Evolutionary conservation across 73 alveolate species (phyloP).

Genomic region (Durusdinium trenchii): DNA sequence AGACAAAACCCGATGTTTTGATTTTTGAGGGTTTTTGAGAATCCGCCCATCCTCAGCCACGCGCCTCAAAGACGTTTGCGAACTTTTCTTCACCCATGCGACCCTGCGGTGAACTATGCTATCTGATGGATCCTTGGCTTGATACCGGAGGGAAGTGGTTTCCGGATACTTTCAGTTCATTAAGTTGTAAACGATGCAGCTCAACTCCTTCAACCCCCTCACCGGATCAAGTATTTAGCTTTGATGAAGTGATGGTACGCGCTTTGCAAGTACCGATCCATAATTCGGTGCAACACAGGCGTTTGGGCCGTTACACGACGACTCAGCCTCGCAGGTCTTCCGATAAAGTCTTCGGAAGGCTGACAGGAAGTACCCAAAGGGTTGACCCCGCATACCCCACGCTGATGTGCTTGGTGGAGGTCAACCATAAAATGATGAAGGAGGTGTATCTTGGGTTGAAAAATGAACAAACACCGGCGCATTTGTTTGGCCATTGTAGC

Average conservation of each 20-base stretch:
- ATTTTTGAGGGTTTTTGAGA: background rate
- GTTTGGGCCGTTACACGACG: background rate
- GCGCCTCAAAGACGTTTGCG: background rate
- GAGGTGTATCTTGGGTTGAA: conserved; percentile 1
- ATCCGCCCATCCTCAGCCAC: background rate
- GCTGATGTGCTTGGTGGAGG: background rate
- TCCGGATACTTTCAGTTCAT: background rate
- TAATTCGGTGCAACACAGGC: background rate
- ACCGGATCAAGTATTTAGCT: background rate
- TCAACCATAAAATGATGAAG: conserved; percentile 21
- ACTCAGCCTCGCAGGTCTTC: background rate
- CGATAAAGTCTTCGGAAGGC: conserved; percentile 1
- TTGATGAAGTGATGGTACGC: background rate
- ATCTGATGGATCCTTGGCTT: background rate
- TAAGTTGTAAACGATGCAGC: background rate
- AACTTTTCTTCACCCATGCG: background rate
- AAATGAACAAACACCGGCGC: background rate
- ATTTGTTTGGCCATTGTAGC: background rate
- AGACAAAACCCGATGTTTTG: background rate
- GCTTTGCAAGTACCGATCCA: conserved; percentile 5
- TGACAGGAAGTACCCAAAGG: background rate
- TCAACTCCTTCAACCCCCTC: background rate
- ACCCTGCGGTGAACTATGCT: background rate
- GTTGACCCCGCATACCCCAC: background rate
- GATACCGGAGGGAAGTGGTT: background rate